Evolutionary conservation across 2,329 filamentous ascomycete genomes (phyloP), one percentile per base, ranked within the genome.

Genomic region (Septoria petroselini): DNA sequence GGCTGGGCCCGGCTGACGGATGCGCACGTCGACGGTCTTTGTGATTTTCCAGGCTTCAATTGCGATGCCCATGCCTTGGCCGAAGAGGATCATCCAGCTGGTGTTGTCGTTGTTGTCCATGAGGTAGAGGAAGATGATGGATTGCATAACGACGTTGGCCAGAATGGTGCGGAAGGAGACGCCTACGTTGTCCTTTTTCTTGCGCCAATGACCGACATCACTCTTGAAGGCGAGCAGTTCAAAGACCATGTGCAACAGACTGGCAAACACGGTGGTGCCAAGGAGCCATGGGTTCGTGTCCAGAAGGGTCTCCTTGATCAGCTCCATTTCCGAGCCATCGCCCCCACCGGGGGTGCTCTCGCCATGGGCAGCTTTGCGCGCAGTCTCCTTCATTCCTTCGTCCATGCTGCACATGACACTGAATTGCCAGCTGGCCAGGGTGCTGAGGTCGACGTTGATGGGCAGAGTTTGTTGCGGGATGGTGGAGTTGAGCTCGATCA

Each of bases 141-240:
- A 71, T 71, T 98, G 93, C 93, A 98, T 98, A 70, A 97, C 91
- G 55, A 97, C 91, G 65, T 97, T 98, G 68, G 88, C 90, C 50
- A 98, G 76, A 65, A 98, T 98, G 25, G 91, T 94, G 50, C 93
- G 89, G 53, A 98, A 86, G 1, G 91, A 96, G 38, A 95, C 95
- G 57, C 93, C 93, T 21, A 98, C 87, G 52, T 95, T 93, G 74
- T 97, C 94, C 78, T 98, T 98, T 85, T 98, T 98, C 77, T 97
- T 96, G 67, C 91, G 88, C 82, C 93, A 98, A 72, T 98, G 93
- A 41, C 90, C 77, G 68, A 98, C 95, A 68, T 98, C 93, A 67
- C 86, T 95, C 65, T 95, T 95, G 75, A 98, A 98, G 1, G 93
- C 93, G 27, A 98, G 80, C 65, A 87, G 91, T 72, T 98, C 93